Conservation (phyloP, 192 early-diverging fungal species). For the Funneliformis geosporum region DNA sequence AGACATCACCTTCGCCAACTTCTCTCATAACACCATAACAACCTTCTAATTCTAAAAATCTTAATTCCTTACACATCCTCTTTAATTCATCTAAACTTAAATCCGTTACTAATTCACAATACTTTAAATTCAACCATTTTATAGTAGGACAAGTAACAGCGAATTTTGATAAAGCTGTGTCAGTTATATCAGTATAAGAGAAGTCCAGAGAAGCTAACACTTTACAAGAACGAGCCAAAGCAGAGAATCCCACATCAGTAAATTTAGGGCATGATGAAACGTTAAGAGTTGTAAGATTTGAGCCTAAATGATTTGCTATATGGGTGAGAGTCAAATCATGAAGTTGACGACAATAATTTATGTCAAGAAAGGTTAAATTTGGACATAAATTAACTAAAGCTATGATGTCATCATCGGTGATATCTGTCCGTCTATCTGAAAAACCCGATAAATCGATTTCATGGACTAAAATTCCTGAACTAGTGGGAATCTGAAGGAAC, state of each 20-base stretch:
- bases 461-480: constrained; percentile 6
- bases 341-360: constrained; percentile 1
- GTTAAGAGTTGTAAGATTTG: neutral
- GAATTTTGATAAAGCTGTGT: constrained; percentile 15
- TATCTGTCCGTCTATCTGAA: neutral
- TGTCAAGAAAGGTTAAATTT: constrained; percentile 22
- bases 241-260: constrained; percentile 2
- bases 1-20: constrained; percentile 6
- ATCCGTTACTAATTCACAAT: constrained; percentile 31
- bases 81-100: constrained; percentile 12
- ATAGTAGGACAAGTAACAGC: constrained; percentile 22
- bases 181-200: constrained; percentile 25
- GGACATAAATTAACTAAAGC: constrained; percentile 17
- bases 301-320: constrained; percentile 10
- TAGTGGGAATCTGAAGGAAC: constrained; percentile 4
- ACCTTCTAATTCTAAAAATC: neutral
- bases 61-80: constrained; percentile 18
- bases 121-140: constrained; percentile 27
- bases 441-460: constrained; percentile 22
- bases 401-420: constrained; percentile 13
- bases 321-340: neutral
- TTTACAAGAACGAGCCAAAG: constrained; percentile 7
- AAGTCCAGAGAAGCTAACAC: constrained; percentile 4
- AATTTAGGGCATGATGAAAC: constrained; percentile 22
- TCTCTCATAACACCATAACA: constrained; percentile 15